Evolutionary conservation across 352 stramenopile species (phyloP).

Genomic region (Globisporangium nunn): DNA sequence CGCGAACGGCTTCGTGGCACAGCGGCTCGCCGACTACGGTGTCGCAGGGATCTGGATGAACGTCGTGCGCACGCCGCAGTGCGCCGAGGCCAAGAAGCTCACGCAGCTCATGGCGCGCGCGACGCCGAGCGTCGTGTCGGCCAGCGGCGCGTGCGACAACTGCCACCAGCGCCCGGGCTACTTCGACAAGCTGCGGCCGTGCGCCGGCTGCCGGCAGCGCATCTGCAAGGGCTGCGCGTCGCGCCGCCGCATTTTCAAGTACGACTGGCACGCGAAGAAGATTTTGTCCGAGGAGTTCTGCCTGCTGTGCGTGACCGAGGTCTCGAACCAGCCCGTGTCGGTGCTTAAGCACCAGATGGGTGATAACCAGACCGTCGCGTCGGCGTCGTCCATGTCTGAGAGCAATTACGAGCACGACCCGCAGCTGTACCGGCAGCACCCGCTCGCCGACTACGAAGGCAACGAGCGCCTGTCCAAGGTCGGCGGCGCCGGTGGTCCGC

Average conservation of each 20-base stretch:
- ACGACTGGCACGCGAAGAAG: constrained; percentile 10
- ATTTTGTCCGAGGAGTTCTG: constrained; percentile 12
- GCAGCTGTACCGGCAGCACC: not conserved
- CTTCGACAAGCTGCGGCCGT: constrained; percentile 22
- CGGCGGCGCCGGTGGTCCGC: not conserved
- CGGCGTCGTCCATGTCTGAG: constrained; percentile 5
- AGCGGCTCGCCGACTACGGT: constrained; percentile 13
- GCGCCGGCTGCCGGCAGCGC: constrained; percentile 30
- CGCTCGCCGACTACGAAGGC: constrained; percentile 6
- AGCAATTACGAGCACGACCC: not conserved
- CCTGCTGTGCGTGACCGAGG: constrained; percentile 11
- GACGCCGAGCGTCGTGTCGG: constrained; percentile 4
- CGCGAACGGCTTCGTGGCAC: constrained; percentile 17
- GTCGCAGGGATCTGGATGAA: constrained; percentile 18
- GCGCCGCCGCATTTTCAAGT: constrained; percentile 13
- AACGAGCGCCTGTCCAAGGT: constrained; percentile 9
- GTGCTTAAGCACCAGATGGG: constrained; percentile 1
- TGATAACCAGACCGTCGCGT: not conserved
- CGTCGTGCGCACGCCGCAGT: constrained; percentile 13
- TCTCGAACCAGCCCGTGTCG: constrained; percentile 4
- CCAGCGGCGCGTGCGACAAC: constrained; percentile 23
- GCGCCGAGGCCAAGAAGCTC: constrained; percentile 9
- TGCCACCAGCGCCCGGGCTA: constrained; percentile 16
- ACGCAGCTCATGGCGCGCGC: constrained; percentile 11
- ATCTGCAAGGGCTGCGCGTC: constrained; percentile 31